Percentiles rank a stretch among this genome's conserved stretches.
Conservation (phyloP, 306 rosid species). For the Fragaria nilgerrensis region DNA sequence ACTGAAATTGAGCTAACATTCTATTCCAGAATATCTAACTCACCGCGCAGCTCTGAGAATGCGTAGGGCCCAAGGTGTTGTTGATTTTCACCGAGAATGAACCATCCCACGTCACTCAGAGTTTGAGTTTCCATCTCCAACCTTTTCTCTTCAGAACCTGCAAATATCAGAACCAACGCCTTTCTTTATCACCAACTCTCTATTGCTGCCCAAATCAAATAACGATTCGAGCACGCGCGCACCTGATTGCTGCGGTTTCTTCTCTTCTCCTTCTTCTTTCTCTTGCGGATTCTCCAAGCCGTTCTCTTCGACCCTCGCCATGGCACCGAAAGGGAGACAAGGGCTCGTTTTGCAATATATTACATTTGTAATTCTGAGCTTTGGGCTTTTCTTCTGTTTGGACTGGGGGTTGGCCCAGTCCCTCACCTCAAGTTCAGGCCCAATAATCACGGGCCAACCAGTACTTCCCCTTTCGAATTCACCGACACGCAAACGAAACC, state of each 20-base stretch:
- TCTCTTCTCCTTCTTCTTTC: slow-evolving; percentile 18
- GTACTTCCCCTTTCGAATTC: too few relatives aligned
- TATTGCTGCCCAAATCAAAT: neutral
- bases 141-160: slow-evolving; percentile 30
- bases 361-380: neutral
- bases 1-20: slow-evolving; percentile 30
- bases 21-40: slow-evolving; percentile 24
- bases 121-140: slow-evolving; percentile 21
- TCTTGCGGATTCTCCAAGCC: slow-evolving; percentile 18
- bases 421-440: too few relatives aligned
- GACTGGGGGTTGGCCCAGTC: too few relatives aligned
- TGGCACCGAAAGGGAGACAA: neutral
- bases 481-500: too few relatives aligned
- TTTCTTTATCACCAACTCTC: neutral
- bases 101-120: slow-evolving; percentile 68
- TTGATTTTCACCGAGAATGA: slow-evolving; percentile 71
- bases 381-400: neutral
- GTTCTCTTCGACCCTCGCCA: neutral
- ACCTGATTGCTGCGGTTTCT: slow-evolving; percentile 7
- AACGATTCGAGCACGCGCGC: neutral
- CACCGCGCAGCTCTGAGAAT: slow-evolving; percentile 76
- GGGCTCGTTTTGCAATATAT: neutral
- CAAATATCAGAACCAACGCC: neutral
- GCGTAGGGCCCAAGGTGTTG: slow-evolving; percentile 84
- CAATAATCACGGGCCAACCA: too few relatives aligned